Conservation (phyloP, 257 asterid genomes). For the Solanum neorickii region DNA sequence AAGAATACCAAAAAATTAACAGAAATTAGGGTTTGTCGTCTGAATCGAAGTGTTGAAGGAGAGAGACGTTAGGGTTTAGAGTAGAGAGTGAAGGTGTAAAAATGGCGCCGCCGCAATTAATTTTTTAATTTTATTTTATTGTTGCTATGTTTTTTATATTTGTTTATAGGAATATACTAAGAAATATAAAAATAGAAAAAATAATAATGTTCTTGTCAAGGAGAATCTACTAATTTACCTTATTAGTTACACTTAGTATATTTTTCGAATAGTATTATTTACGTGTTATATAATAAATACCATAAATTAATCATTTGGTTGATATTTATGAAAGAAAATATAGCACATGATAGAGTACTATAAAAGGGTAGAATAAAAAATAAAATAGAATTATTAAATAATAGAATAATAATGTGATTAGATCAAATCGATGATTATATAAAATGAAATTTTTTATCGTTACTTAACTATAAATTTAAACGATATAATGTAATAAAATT, state of each 20-base stretch:
- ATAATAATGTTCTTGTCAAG: not conserved
- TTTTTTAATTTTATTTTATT: not conserved
- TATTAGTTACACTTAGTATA: fast-evolving
- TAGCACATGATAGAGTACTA: too few relatives aligned
- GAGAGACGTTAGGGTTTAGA: not conserved
- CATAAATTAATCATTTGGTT: too few relatives aligned
- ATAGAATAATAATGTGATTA: too few relatives aligned
- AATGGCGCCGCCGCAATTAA: not conserved
- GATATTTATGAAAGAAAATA: too few relatives aligned
- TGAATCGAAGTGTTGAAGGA: not conserved
- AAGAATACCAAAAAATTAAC: not conserved
- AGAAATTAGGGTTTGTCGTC: not conserved
- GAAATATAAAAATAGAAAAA: not conserved
- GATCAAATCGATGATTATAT: fast-evolving
- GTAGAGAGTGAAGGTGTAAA: not conserved
- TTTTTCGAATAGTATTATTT: too few relatives aligned
- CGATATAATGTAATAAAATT: too few relatives aligned
- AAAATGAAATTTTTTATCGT: fast-evolving
- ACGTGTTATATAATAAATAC: too few relatives aligned
- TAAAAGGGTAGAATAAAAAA: too few relatives aligned
- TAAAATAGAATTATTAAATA: too few relatives aligned
- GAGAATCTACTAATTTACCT: not conserved
- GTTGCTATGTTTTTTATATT: not conserved
- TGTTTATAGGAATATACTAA: not conserved
- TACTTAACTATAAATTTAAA: too few relatives aligned